These are phyloP conservation scores for Westerdykella aurantiaca DNA, from an alignment of 2,329 filamentous ascomycete genomes.

Conservation along the genomic window DNA sequence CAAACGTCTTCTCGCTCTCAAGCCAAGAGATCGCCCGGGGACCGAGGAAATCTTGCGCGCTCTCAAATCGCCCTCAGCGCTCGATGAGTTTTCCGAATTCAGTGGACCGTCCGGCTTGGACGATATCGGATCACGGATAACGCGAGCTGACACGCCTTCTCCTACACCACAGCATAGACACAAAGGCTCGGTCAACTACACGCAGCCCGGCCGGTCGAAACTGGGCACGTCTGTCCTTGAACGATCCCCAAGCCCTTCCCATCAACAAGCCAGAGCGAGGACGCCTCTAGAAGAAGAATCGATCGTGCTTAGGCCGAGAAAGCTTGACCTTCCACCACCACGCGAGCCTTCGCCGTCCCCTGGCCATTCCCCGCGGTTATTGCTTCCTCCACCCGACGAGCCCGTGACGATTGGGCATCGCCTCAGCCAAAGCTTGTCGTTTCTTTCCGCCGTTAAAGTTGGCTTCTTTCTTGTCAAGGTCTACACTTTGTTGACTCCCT, in stretches of 20 bases:
- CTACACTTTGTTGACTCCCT: conserved; percentile 58
- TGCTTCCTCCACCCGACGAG: conserved; percentile 31
- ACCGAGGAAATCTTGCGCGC: conserved; percentile 78
- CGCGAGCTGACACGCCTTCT: conserved; percentile 40
- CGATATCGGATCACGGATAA: conserved; percentile 39
- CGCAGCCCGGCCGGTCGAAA: conserved; percentile 29
- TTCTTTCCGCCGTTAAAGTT: conserved; percentile 45
- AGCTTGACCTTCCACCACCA: conserved; percentile 21
- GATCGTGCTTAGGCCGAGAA: conserved; percentile 26
- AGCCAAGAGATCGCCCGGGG: conserved; percentile 70
- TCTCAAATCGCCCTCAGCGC: conserved; percentile 60
- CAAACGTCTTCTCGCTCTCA: conserved; percentile 70
- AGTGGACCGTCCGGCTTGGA: conserved; percentile 29
- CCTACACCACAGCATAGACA: conserved; percentile 27
- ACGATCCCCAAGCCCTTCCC: conserved; percentile 31
- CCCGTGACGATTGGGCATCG: conserved; percentile 2
- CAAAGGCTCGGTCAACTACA: conserved; percentile 22
- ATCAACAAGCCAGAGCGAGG: conserved; percentile 10
- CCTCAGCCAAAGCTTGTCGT: conserved; percentile 25
- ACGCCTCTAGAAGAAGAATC: conserved; percentile 21
- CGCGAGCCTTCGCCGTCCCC: conserved; percentile 3
- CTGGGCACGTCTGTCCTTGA: conserved; percentile 28
- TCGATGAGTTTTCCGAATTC: conserved; percentile 43
- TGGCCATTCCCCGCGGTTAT: conserved; percentile 17
- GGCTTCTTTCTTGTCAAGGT: conserved; percentile 65